Evolutionary conservation across 1,284 basidiomycete species (phyloP).

Genomic region (Apiotrichum akiyoshidainum): DNA sequence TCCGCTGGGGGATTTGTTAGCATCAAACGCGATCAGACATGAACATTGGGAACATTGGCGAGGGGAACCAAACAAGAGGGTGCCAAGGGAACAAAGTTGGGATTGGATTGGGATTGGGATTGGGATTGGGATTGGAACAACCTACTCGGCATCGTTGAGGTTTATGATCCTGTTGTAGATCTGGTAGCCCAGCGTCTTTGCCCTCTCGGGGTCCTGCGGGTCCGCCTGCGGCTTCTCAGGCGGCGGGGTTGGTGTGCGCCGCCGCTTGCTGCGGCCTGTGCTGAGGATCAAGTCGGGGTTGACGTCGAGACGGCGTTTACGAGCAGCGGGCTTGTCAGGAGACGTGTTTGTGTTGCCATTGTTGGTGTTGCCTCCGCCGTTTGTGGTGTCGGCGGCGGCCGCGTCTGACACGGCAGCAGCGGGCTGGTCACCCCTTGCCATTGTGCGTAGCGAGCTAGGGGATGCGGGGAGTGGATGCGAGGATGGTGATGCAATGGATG

Average conservation of each 20-base stretch:
- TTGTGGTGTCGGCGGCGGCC: too few species aligned
- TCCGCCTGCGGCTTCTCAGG: conserved; percentile 17
- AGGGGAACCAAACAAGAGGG: too few species aligned
- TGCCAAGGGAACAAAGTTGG: too few species aligned
- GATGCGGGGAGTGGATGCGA: too few species aligned
- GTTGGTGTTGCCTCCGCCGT: background rate
- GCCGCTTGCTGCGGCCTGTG: conserved; percentile 20
- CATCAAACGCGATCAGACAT: background rate
- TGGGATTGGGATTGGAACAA: too few species aligned
- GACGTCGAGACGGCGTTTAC: conserved; percentile 25
- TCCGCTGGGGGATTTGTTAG: conserved; percentile 23
- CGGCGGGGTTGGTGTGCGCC: conserved; percentile 16
- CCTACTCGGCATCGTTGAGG: conserved; percentile 30
- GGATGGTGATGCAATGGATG: too few species aligned
- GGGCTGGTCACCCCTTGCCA: background rate
- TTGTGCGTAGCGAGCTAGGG: background rate
- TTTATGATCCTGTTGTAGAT: conserved; percentile 39
- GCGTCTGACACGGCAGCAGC: background rate
- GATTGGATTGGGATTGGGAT: too few species aligned
- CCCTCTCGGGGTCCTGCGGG: conserved; percentile 39
- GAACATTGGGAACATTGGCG: background rate
- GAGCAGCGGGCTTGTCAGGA: conserved; percentile 16
- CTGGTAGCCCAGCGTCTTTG: conserved; percentile 32
- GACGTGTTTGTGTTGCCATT: conserved; percentile 1
- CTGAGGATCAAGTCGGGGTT: conserved; percentile 21